Base-by-base conservation (phyloP, 2,329 filamentous ascomycete genomes). In the Calonectria pauciramosa region DNA sequence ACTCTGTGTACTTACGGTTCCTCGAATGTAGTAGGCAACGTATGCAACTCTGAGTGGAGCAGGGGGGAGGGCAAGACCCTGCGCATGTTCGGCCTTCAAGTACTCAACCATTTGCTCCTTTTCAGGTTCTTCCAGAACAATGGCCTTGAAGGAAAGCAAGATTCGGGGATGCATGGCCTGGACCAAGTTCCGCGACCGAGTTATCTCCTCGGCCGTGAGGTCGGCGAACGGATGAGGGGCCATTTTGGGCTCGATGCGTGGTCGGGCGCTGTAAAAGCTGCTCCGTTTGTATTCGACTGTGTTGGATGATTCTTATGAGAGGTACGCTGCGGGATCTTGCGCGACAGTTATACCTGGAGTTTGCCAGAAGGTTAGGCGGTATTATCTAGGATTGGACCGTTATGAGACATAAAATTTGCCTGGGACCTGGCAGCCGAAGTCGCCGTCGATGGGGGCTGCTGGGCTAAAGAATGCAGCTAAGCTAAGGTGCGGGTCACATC, bases 171-270 rank as follows among this genome's bases (percentile, higher is more conserved):
- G 67, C 32, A 60, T 2, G 20, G 20, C 47, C 49, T 73, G 71
- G 26, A 73, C 38, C 26, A 67, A 34, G 32, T 73, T 51, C 26
- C 71, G 36, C n/a, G 71, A 56, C 28, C 23, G 60, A n/a, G 38
- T 70, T 13, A 73, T 73, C 60, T 73, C 71, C 26, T 66, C 51
- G 32, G 71, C n/a, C n/a, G 66, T 66, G 64, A 73, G 67, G 26
- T 73, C 71, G 13, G 67, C 34, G n/a, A 73, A 73, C 20, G 71
- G 71, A 32, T 73, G 71, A 20, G 30, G 59, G 4, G 71, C 59
- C 71, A 73, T 73, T 16, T 54, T 69, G 56, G 7, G 30, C 23
- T 72, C 32, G 2, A 26, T 13, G 8, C 9, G 34, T 16, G 32
- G 34, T 18, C 38, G 20, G 3, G 34, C 23, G 7, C 26, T 14